Evolutionary conservation across 768 basidiomycete species (phyloP).

Genomic region (Mycena leptocephala): DNA sequence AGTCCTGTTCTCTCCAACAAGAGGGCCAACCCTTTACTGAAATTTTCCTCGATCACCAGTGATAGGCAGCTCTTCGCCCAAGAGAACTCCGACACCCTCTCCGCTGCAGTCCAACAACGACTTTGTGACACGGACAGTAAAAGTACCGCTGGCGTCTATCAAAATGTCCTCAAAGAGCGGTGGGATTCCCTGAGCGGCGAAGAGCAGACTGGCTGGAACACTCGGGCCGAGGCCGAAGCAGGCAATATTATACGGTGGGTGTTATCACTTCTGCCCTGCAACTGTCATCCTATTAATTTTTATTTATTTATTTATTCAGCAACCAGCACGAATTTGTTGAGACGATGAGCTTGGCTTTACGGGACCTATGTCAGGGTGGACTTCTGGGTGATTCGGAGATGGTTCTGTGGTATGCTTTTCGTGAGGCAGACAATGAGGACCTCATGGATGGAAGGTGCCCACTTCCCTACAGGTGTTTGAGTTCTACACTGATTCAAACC

Average conservation of each 20-base stretch:
- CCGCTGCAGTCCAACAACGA: background rate
- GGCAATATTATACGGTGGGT: background rate
- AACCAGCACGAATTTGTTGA: background rate
- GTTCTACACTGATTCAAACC: background rate
- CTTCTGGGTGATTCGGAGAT: background rate
- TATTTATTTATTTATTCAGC: background rate
- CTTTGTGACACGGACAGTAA: background rate
- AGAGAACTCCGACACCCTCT: background rate
- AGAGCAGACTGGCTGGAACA: background rate
- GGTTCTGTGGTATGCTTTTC: background rate
- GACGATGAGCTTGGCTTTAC: background rate
- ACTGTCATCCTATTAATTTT: too few species aligned
- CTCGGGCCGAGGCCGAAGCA: background rate
- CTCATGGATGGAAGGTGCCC: background rate
- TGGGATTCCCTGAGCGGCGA: background rate
- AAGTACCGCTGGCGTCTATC: background rate
- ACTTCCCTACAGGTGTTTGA: background rate
- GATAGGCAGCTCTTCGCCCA: background rate
- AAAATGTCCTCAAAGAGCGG: background rate
- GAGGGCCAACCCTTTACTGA: background rate
- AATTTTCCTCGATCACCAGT: background rate
- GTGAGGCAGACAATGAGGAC: background rate
- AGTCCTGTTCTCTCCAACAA: background rate
- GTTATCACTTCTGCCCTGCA: background rate
- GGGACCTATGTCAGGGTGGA: background rate